Base-by-base conservation (phyloP, 805 yeast genomes). In the Groenewaldozyma tartarivorans region DNA sequence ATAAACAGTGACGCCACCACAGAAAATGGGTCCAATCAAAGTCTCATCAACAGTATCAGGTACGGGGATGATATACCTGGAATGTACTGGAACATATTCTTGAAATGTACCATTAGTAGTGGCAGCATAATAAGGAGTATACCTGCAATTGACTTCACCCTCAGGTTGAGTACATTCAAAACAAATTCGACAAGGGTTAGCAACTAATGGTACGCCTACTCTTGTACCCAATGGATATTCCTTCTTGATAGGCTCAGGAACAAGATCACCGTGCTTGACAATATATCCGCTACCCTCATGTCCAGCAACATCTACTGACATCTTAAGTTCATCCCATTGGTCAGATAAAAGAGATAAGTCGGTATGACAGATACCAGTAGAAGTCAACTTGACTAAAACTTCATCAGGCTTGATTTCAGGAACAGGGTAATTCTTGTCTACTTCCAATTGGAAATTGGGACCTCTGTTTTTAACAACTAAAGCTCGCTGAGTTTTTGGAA, bases 101-200 rank as follows among this genome's bases (percentile, higher is more conserved):
- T 67, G 71, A 63, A 66, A 69, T 11, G 70, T 61, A 26, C 74
- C 74, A 45, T 69, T 82, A 58, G 78, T 82, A 40, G 84, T 77
- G 71, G 75, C 78, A 60, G 88, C 88, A 29, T 85, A 67, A 55
- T 80, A 69, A 54, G 76, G 83, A 38, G 85, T 84, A 9, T 73
- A 56, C 36, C 75, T 68, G 68, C 88, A 81, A 29, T 36, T 35
- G n/a, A 39, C 36, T 67, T 81, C 74, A 44, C 60, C 59, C 29
- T 63, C 56, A 37, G 38, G 48, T 11, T 24, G 29, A 6, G 30
- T 22, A 41, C 61, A 57, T 22, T 33, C 43, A 18, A 42, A 45
- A 35, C 61, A 56, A 21, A 37, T 45, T 11, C 45, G 35, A 43
- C 60, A 56, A 6, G 49, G 42, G n/a, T 38, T 42, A 27, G 41